Conservation (phyloP, 1,284 basidiomycete genomes). For the Trichosporon ovoides region DNA sequence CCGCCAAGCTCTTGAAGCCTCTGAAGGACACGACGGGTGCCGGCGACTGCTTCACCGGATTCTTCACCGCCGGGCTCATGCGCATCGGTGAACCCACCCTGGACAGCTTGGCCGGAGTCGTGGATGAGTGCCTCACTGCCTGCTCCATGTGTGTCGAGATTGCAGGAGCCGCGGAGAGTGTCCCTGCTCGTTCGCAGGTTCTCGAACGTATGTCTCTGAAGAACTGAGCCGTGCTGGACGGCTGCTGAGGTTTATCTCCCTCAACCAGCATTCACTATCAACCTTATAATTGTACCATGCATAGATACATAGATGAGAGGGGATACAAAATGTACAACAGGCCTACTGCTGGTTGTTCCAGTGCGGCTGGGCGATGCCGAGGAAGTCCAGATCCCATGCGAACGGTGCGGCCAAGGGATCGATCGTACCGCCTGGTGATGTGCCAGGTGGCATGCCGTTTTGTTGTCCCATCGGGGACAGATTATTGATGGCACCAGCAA, state of each 20-base stretch:
- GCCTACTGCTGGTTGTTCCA: background rate
- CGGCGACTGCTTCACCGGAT: conserved; percentile 49
- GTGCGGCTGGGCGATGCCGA: conserved; percentile 11
- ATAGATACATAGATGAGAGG: background rate
- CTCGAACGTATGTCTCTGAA: background rate
- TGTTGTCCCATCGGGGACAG: conserved; percentile 7
- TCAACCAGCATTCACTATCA: background rate
- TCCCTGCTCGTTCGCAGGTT: conserved; percentile 5
- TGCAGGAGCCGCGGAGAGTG: conserved; percentile 10
- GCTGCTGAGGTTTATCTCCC: too few relatives aligned
- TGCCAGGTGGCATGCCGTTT: background rate
- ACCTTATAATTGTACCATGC: background rate
- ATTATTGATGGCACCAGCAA: conserved; percentile 20
- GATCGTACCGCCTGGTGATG: background rate
- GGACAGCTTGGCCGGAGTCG: background rate
- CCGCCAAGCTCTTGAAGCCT: conserved; percentile 31
- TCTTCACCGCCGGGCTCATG: conserved; percentile 47
- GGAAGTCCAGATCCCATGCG: conserved; percentile 14
- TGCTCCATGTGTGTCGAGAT: conserved; percentile 14
- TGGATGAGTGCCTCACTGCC: conserved; percentile 8
- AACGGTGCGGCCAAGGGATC: background rate
- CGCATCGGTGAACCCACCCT: conserved; percentile 6
- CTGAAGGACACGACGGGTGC: conserved; percentile 48
- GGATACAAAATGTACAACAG: background rate
- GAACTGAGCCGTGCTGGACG: too few relatives aligned